These are phyloP conservation scores for Lipomyces orientalis DNA, from an alignment of 805 yeast genomes.

Conservation along the genomic window DNA sequence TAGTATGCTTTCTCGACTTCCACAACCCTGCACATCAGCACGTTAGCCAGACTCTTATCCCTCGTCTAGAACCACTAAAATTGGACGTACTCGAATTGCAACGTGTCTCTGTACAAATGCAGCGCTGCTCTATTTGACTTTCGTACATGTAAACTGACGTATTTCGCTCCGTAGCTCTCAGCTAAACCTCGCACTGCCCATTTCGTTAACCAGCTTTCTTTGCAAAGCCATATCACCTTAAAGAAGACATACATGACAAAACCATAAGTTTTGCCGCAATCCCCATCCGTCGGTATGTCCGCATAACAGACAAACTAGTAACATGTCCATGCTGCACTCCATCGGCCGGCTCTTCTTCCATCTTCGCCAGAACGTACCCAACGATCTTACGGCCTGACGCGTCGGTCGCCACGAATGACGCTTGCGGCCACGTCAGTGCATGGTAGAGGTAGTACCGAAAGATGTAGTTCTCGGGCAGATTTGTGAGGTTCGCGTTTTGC, in stretches of 20 bases:
- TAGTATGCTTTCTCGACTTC: constrained; percentile 87
- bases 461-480: constrained; percentile 69
- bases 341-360: constrained; percentile 74
- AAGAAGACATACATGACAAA: constrained; percentile 56
- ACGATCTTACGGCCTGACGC: constrained; percentile 78
- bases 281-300: constrained; percentile 94
- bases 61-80: no score
- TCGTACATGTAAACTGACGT: constrained; percentile 91
- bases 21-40: constrained; percentile 52
- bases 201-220: constrained; percentile 39
- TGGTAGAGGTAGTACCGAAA: constrained; percentile 94
- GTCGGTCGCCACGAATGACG: constrained; percentile 84
- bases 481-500: constrained; percentile 57
- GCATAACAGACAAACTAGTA: constrained; percentile 91
- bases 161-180: constrained; percentile 65
- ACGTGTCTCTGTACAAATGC: constrained; percentile 85
- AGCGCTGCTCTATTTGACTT: constrained; percentile 81
- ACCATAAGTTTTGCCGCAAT: constrained; percentile 90
- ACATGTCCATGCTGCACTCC: constrained; percentile 88
- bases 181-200: not conserved
- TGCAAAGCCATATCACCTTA: constrained; percentile 70
- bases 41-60: constrained; percentile 2
- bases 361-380: constrained; percentile 95
- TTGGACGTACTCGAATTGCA: constrained; percentile 62
- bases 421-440: constrained; percentile 86